These are phyloP conservation scores for Planoprotostelium fungivorum DNA, from an alignment of 78 protist species.

Conservation along the genomic window DNA sequence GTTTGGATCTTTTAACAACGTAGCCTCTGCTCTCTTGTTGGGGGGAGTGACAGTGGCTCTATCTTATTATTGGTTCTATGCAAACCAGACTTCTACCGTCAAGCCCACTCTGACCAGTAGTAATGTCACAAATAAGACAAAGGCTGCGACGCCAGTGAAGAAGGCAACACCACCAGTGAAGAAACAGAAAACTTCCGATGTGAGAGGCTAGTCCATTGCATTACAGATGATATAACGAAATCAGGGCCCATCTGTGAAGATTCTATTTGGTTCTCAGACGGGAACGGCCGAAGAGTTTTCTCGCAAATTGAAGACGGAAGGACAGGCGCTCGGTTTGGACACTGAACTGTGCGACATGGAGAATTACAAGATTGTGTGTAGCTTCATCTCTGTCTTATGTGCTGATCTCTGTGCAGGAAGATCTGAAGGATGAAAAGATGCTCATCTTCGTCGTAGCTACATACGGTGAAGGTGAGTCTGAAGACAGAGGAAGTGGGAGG, in stretches of 20 bases:
- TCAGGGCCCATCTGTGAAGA: conserved; percentile 1
- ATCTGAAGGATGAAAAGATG: conserved; percentile 3
- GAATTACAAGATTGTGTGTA: conserved; percentile 23
- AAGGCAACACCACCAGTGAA: conserved; percentile 6
- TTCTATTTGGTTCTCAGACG: conserved; percentile 83
- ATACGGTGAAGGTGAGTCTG: conserved; percentile 83
- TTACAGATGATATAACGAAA: neutral
- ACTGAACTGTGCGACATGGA: conserved; percentile 63
- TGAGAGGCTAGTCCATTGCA: neutral
- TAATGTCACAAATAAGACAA: too few species aligned
- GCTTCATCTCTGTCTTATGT: neutral
- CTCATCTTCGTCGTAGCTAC: conserved; percentile 75
- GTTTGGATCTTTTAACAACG: neutral
- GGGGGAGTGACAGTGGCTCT: neutral
- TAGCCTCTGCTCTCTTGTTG: neutral
- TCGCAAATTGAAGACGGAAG: conserved; percentile 55
- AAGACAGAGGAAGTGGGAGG: too few species aligned
- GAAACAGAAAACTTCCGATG: neutral
- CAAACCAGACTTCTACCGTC: too few species aligned
- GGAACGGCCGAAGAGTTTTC: conserved; percentile 86
- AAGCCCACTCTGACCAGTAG: too few species aligned
- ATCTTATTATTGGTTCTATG: neutral
- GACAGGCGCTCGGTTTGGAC: conserved; percentile 46
- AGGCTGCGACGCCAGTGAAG: neutral
- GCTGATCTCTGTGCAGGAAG: neutral